Evolutionary conservation across 2,329 filamentous ascomycete genomes (phyloP).

Genomic region (Talaromyces amestolkiae): DNA sequence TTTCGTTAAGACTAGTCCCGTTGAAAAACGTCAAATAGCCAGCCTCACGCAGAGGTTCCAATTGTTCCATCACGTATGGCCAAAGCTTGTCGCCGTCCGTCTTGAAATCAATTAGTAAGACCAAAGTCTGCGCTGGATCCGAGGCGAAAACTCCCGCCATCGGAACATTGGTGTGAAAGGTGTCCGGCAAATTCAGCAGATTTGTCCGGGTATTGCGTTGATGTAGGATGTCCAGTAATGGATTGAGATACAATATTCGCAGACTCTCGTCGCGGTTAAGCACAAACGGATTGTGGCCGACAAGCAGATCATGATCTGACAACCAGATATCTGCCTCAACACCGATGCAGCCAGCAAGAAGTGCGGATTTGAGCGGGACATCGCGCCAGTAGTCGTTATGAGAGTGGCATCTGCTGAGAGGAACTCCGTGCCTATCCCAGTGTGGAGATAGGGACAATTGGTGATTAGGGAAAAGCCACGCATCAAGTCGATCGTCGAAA

Average conservation of each 20-base stretch:
- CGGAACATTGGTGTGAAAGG: not conserved
- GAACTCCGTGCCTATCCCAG: conserved; percentile 18
- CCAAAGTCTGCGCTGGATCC: conserved; percentile 48
- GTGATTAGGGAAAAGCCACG: conserved; percentile 15
- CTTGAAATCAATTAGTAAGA: conserved; percentile 55
- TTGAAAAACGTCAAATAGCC: conserved; percentile 54
- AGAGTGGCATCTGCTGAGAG: conserved; percentile 54
- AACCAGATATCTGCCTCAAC: conserved; percentile 60
- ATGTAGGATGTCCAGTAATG: conserved; percentile 50
- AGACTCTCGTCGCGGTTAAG: conserved; percentile 51
- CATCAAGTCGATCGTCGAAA: conserved; percentile 17
- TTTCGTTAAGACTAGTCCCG: conserved; percentile 40
- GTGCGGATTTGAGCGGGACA: conserved; percentile 55
- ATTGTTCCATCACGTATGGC: conserved; percentile 40
- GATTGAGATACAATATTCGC: conserved; percentile 53
- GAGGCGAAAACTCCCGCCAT: conserved; percentile 53
- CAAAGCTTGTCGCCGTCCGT: conserved; percentile 40
- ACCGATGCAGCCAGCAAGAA: conserved; percentile 54
- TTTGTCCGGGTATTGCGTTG: conserved; percentile 47
- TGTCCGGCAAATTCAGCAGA: conserved; percentile 33
- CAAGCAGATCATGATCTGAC: conserved; percentile 52
- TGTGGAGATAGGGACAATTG: conserved; percentile 3
- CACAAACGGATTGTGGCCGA: conserved; percentile 52
- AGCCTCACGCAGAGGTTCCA: conserved; percentile 48
- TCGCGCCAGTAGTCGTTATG: conserved; percentile 61